Base-by-base conservation (phyloP, 208 protist species). In the Herpetomonas samuelpessoai region DNA sequence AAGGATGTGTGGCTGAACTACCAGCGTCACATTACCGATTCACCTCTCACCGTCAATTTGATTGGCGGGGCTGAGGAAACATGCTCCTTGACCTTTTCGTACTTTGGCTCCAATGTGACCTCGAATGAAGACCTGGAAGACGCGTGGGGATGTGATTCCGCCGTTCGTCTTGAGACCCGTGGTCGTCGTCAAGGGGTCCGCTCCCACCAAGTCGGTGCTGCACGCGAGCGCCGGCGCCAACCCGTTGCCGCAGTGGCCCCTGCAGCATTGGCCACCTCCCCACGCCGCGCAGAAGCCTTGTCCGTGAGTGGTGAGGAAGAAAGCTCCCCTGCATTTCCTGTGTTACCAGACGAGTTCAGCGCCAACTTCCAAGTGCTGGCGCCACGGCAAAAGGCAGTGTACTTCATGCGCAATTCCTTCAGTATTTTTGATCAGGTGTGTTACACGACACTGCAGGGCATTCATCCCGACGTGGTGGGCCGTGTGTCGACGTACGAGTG, bases 401-500 rank as follows among this genome's bases (percentile, higher is more conserved):
- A 47, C 38, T 45, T 66, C 4, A 55, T 83, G 39, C 53, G 49
- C 19, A 59, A 65, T 41, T 28, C 60, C 39, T 82, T 68, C 65
- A 57, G 51, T 53, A 18, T 16, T 12, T 39, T 41, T 26, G 24
- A 6, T 2, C 2, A 19, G 19, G 27, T 44, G 4, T 60, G 59
- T 3, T 47, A 28, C 27, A 38, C 76, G 12, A 62, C 24, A 12
- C 24, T 79, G 31, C 29, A 62, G 28, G 48, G 35, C 44, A 57
- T 63, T 16, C 31, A 57, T 25, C 63, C 57, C 14, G 64, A 78
- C 27, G 31, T 56, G 18, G 63, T 61, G 12, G 72, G 72, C 27
- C 77, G 72, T 45, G 67, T 63, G 9, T 38, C 50, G 16, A 44
- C 58, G 49, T 72, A 83, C 54, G 69, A 80, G 53, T 83, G 77